These are phyloP conservation scores for Monosporascus sp. DNA, from an alignment of 2,329 filamentous ascomycete genomes.

Conservation along the genomic window DNA sequence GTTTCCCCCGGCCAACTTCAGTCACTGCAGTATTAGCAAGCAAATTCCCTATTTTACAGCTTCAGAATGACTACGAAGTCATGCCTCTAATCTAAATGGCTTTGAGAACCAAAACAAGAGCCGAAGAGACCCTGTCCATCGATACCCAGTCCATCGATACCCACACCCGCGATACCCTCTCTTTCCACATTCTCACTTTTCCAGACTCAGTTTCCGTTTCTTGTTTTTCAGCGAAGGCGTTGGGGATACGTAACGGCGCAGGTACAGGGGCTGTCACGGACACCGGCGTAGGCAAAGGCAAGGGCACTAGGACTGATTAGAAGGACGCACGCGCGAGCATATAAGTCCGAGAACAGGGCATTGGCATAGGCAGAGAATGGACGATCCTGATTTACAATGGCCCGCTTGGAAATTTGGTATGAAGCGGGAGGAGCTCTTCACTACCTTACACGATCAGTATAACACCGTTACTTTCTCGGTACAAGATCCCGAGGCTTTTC, in stretches of 20 bases:
- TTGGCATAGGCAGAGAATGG: constrained; percentile 39
- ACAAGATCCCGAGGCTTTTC: constrained; percentile 56
- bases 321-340: neutral
- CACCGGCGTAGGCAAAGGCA: neutral
- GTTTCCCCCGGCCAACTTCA: neutral
- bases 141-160: constrained; percentile 22
- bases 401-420: constrained; percentile 60
- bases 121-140: constrained; percentile 18
- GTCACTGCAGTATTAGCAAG: too few species aligned
- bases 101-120: constrained; percentile 1
- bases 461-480: constrained; percentile 53
- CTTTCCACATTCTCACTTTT: constrained; percentile 8
- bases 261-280: neutral
- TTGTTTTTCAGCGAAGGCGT: neutral
- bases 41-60: too few species aligned
- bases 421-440: constrained; percentile 54
- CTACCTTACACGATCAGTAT: constrained; percentile 54
- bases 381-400: constrained; percentile 50
- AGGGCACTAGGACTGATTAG: neutral
- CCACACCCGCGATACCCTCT: constrained; percentile 13
- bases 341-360: neutral
- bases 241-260: neutral
- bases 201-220: neutral
- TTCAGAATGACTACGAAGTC: constrained; percentile 19
- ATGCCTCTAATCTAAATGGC: constrained; percentile 26